Percentiles rank a stretch among this genome's conserved stretches.
phyloP scores from a whole-genome alignment of 768 basidiomycete genomes.

The Russula abietina region DNA sequence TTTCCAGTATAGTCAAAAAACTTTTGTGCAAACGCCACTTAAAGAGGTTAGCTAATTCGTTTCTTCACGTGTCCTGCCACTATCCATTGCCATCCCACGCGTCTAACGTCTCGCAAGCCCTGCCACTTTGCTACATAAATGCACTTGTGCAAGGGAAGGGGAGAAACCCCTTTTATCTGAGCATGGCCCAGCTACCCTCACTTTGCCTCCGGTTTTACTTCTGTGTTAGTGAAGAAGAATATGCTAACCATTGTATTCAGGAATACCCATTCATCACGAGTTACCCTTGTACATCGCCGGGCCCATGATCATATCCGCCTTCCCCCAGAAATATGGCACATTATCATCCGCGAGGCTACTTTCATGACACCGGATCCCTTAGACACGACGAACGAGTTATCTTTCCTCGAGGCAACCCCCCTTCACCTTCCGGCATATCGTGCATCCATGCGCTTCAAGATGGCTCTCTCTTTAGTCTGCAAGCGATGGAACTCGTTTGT shows the following conservation, averaged over 20 bases:
- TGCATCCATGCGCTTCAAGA: slow-evolving; percentile 44
- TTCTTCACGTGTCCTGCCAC: background rate
- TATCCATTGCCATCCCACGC: too few relatives aligned
- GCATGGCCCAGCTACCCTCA: background rate
- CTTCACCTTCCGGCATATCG: slow-evolving; percentile 43
- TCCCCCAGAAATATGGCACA: slow-evolving; percentile 62
- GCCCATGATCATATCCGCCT: slow-evolving; percentile 30
- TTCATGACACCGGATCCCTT: slow-evolving; percentile 40
- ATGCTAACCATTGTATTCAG: background rate
- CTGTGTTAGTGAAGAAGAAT: background rate
- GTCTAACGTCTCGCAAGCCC: background rate
- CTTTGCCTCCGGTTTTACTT: background rate
- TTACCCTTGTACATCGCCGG: background rate
- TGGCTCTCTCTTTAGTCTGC: slow-evolving; percentile 47
- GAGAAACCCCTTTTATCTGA: background rate
- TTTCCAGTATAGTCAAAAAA: slow-evolving; percentile 5
- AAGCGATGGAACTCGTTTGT: slow-evolving; percentile 48
- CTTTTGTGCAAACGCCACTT: background rate
- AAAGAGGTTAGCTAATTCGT: background rate
- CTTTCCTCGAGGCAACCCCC: slow-evolving; percentile 47
- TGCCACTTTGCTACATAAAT: background rate
- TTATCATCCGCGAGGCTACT: slow-evolving; percentile 56
- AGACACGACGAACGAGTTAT: slow-evolving; percentile 45
- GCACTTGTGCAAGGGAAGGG: background rate
- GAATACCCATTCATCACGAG: background rate